Evolutionary conservation across 306 rosid genomes (phyloP), one percentile per base, ranked within the genome.

Genomic region (Myrica gale): DNA sequence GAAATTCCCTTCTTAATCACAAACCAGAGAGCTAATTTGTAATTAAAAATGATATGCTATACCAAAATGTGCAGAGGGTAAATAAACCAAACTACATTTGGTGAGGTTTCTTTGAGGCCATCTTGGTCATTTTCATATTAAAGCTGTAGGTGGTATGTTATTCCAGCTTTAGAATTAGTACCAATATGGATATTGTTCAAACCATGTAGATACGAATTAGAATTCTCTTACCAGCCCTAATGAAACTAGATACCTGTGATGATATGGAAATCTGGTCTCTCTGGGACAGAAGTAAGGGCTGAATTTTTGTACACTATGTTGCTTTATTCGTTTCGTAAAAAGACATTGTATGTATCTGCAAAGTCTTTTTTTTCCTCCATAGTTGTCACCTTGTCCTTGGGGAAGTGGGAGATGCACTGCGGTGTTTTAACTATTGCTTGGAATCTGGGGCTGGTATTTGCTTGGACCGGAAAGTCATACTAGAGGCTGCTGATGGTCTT

Each of bases 371-470:
- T 83, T 70, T 78, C 45, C 71, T 73, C 74, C 32, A 53, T 85
- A 95, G 98, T 53, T 92, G 93, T 70, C 88, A 90, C 85, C 98
- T 95, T 90, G 83, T 86, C 84, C 92, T 95, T 4, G 98, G 98
- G 73, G 97, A 89, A 73, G 74, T 86, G 51, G 96, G 90, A 68
- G 80, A 82, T 83, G 96, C 97, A 63, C 62, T 54, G 82, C 82
- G 63, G 66, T 83, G 65, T 82, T 92, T 82, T 54, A 90, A 51
- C 45, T 86, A 83, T 86, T 90, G 91, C 84, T 63, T 88, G 82
- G 96, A 89, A 77, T 84, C 89, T 3, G 82, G 78, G 65, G 83
- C 74, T 58, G 87, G 69, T 83, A 86, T 92, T 56, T 89, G 96
- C 89, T 90, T 95, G 91, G 98, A 92, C 76, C 90, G 96, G 74